Evolutionary conservation across 2,329 filamentous ascomycete species (phyloP), one percentile per base, ranked within the genome.

Genomic region (Plenodomus tracheiphilus): DNA sequence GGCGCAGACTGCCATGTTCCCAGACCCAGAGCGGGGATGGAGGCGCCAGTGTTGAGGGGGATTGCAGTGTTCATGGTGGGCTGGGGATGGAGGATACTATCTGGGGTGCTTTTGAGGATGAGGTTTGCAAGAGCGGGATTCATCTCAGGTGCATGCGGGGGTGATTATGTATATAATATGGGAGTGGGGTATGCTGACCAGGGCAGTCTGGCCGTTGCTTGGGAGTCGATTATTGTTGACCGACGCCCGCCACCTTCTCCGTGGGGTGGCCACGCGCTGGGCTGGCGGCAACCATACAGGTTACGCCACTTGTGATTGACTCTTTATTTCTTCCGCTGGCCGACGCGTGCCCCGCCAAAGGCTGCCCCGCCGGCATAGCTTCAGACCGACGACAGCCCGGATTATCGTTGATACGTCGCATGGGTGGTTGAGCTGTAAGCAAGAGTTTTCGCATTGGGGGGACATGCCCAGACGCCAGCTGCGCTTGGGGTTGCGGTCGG

Each of bases 1-100:
- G 75, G 72, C 41, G 60, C 63, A 55, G 69, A 70, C 51, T 74
- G 69, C 71, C 71, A 74, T 30, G 71, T 74, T 47, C 71, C 71
- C 49, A 74, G 50, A 8, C 71, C 71, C 18, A 74, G 60, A 28
- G 69, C 69, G 35, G 71, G 71, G 50, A 73, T 72, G 42, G 68
- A 62, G 34, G 70, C 68, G 48, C 72, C 72, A 22, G 70, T 75
- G 66, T 74, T 75, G 55, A 75, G 65, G 18, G 63, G 64, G 16
- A 74, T 56, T 19, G 66, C 59, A 19, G 71, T 74, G 51, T 72
- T 71, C 69, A 74, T 73, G 18, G 65, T 66, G 49, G 71, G 71
- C 49, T 62, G 58, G 30, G 72, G 71, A 34, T 74, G 32, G 30
- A 74, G 56, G 42, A 74, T 73, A 40, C 52, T 56, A 11, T 64